Conservation (phyloP, 1,284 basidiomycete species). For the Trametes hirsuta region DNA sequence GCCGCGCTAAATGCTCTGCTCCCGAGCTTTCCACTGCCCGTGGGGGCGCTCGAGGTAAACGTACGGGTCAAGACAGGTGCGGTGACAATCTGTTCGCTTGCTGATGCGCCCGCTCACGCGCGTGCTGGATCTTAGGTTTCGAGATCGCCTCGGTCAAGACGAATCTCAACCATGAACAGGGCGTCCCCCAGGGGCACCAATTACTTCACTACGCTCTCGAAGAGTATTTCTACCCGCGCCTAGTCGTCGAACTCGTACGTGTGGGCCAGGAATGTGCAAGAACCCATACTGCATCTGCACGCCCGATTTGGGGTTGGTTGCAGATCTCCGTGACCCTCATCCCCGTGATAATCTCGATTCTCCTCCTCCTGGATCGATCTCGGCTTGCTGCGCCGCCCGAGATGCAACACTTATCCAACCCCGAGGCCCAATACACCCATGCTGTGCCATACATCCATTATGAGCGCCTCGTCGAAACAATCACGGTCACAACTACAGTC, state of each 20-base stretch:
- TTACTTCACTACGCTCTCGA: constrained; percentile 58
- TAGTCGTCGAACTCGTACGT: constrained; percentile 33
- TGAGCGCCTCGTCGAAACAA: constrained; percentile 18
- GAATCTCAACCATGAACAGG: constrained; percentile 51
- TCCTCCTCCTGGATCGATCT: constrained; percentile 19
- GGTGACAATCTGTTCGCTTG: constrained; percentile 16
- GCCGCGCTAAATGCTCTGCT: constrained; percentile 54
- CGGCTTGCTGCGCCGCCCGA: constrained; percentile 15
- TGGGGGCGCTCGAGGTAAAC: constrained; percentile 65
- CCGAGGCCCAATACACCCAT: background rate
- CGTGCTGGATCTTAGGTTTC: constrained; percentile 38
- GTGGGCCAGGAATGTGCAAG: background rate
- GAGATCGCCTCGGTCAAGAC: constrained; percentile 46
- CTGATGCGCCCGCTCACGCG: background rate
- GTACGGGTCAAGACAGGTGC: constrained; percentile 57
- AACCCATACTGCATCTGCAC: background rate
- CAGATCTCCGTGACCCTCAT: constrained; percentile 12
- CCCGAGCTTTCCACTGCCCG: constrained; percentile 67
- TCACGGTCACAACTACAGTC: constrained; percentile 28
- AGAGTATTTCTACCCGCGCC: constrained; percentile 57
- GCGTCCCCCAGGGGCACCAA: constrained; percentile 38
- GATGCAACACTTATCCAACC: constrained; percentile 10
- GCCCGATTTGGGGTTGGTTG: constrained; percentile 5
- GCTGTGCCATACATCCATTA: constrained; percentile 1
- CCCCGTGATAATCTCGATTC: constrained; percentile 7